Evolutionary conservation across 768 basidiomycete species (phyloP).

Genomic region (Hydnomerulius pinastri): DNA sequence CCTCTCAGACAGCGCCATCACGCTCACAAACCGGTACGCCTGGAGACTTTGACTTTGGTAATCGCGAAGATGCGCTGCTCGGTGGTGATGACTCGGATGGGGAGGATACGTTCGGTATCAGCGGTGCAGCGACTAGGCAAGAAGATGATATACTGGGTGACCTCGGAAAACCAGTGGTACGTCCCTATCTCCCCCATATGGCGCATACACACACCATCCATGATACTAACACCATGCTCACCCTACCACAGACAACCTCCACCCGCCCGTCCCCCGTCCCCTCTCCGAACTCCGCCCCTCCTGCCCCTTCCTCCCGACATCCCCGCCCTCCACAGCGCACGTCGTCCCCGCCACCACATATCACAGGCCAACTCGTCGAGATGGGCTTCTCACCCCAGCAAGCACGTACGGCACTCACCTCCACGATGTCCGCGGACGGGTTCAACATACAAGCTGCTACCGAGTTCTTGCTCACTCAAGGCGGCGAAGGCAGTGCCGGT

Average conservation of each 20-base stretch:
- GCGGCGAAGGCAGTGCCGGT: slow-evolving; percentile 13
- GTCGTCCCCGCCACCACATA: slow-evolving; percentile 80
- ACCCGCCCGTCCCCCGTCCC: slow-evolving; percentile 13
- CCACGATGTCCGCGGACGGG: slow-evolving; percentile 55
- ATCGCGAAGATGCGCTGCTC: slow-evolving; percentile 45
- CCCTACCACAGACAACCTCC: slow-evolving; percentile 22
- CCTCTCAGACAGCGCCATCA: slow-evolving; percentile 12
- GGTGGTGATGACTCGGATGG: slow-evolving; percentile 36
- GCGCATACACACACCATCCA: background rate
- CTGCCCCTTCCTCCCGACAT: background rate
- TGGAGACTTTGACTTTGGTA: slow-evolving; percentile 65
- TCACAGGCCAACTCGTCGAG: slow-evolving; percentile 89
- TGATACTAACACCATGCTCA: slow-evolving; percentile 14
- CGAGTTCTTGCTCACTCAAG: slow-evolving; percentile 57
- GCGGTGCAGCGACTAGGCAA: slow-evolving; percentile 21
- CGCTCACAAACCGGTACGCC: slow-evolving; percentile 38
- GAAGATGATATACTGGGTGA: slow-evolving; percentile 78
- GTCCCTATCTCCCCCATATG: background rate
- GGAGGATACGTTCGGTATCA: slow-evolving; percentile 17
- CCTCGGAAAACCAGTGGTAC: slow-evolving; percentile 58
- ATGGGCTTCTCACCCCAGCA: slow-evolving; percentile 90
- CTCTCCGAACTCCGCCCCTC: slow-evolving; percentile 10
- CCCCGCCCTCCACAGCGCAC: slow-evolving; percentile 10
- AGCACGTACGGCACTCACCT: slow-evolving; percentile 71
- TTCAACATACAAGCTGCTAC: slow-evolving; percentile 79